Conservation (phyloP, 1,284 basidiomycete genomes). For the Phlebopus sp. region DNA sequence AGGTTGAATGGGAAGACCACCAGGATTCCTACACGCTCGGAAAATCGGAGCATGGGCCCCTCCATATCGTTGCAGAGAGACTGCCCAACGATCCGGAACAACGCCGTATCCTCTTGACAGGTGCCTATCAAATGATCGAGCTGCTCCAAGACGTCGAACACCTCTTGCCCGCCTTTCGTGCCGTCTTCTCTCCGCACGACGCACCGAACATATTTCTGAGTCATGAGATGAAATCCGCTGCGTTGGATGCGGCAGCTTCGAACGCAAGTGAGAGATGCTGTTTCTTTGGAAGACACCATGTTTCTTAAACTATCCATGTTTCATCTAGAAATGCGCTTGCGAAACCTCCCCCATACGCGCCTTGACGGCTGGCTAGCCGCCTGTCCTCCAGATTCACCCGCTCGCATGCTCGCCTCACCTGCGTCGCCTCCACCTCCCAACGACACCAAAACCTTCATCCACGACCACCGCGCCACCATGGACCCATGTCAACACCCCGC, state of each 20-base stretch:
- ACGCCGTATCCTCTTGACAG: constrained; percentile 28
- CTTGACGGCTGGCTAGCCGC: constrained; percentile 6
- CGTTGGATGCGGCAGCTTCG: constrained; percentile 39
- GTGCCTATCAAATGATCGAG: constrained; percentile 34
- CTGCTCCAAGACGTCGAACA: constrained; percentile 38
- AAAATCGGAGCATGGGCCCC: constrained; percentile 25
- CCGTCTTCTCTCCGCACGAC: constrained; percentile 46
- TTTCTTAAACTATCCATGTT: background rate
- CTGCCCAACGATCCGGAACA: constrained; percentile 1
- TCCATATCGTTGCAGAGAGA: background rate
- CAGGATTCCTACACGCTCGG: constrained; percentile 38
- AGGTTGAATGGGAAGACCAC: constrained; percentile 39
- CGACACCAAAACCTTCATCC: constrained; percentile 46
- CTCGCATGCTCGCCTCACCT: constrained; percentile 4
- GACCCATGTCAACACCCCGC: constrained; percentile 58
- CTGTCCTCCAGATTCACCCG: constrained; percentile 7
- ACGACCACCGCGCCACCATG: constrained; percentile 49
- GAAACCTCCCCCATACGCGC: background rate
- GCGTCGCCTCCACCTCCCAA: constrained; percentile 12
- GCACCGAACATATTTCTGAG: constrained; percentile 45
- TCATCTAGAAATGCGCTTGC: background rate
- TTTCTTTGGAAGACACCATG: too few relatives aligned
- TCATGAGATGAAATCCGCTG: constrained; percentile 39
- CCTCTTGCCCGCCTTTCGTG: constrained; percentile 41
- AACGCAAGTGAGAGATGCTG: constrained; percentile 37